Evolutionary conservation across 2,329 filamentous ascomycete species (phyloP), one percentile per base, ranked within the genome.

Genomic region (Zopfia rhizophila): DNA sequence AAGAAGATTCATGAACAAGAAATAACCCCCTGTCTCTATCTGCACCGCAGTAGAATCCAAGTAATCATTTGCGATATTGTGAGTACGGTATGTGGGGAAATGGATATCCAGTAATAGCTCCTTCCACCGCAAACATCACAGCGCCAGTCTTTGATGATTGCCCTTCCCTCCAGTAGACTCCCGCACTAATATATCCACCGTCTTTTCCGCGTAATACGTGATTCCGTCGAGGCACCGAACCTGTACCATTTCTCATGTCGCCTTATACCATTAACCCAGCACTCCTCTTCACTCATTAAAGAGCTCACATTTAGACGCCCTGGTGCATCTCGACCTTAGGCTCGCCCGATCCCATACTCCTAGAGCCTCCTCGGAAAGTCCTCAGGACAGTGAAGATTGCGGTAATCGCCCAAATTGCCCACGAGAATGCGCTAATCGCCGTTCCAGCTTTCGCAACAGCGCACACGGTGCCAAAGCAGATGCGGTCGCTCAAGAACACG

Each of bases 381-480:
- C 75, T 51, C 28, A 45, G 53, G 25, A 29, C 44, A 8, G 43
- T 50, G 13, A 61, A 45, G 6, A 55, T 61, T 10, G 56, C 53
- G 0, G 57, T 80, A 74, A 63, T 79, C 63, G 66, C 79, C 76
- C 30, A 65, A 10, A 68, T 70, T 43, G 63, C 74, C 81, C 81
- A 89, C 40, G 83, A 77, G 63, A 89, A 82, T 58, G 86, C 88
- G 5, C 79, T 85, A 59, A 90, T 86, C 0, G 82, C 87, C 7
- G 83, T 78, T 2, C 82, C 84, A 3, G 86, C 86, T 72, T 88
- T 83, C 7, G 81, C 73, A 8, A 81, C 75, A 31, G 78, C 76
- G 69, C 89, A 92, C 12, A 76, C 77, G 13, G 70, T 75, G 29
- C 77, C 75, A 29, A 74, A 77, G 63, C 84, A 86, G 45, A 80